These are phyloP conservation scores for Rhododendron kiyosumense DNA, from an alignment of 148 eudicot species.

Conservation along the genomic window DNA sequence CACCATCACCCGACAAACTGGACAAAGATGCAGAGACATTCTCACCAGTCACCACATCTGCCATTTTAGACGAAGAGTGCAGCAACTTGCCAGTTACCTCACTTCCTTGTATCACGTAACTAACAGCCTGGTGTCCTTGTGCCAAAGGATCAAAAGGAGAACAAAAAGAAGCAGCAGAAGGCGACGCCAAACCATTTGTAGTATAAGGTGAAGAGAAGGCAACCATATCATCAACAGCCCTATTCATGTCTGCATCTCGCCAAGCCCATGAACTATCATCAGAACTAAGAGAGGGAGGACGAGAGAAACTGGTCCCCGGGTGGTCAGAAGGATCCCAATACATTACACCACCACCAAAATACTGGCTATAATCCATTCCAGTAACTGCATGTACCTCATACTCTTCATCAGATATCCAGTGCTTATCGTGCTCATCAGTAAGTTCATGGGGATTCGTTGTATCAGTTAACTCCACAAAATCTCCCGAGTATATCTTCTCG, in stretches of 20 bases:
- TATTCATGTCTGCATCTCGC: slow-evolving; percentile 91
- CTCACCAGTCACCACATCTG: slow-evolving; percentile 64
- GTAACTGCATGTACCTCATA: slow-evolving; percentile 66
- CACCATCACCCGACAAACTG: slow-evolving; percentile 56
- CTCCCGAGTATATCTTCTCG: slow-evolving; percentile 57
- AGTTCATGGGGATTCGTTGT: slow-evolving; percentile 49
- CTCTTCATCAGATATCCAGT: slow-evolving; percentile 96
- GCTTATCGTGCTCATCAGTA: slow-evolving; percentile 69
- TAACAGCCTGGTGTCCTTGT: slow-evolving; percentile 63
- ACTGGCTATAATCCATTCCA: slow-evolving; percentile 84
- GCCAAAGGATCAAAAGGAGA: slow-evolving; percentile 86
- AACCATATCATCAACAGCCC: slow-evolving; percentile 98
- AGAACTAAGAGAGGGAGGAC: slow-evolving; percentile 97
- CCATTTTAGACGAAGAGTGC: slow-evolving; percentile 54
- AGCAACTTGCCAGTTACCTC: slow-evolving; percentile 65
- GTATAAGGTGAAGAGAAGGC: slow-evolving; percentile 89
- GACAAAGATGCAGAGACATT: slow-evolving; percentile 50
- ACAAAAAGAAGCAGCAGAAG: slow-evolving; percentile 86
- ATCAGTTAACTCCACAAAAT: slow-evolving; percentile 59
- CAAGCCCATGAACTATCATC: slow-evolving; percentile 99
- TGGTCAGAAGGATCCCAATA: slow-evolving; percentile 95
- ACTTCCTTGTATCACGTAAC: slow-evolving; percentile 75
- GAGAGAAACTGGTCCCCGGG: slow-evolving; percentile 76
- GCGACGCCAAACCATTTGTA: slow-evolving; percentile 89
- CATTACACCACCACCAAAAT: slow-evolving; percentile 96